Evolutionary conservation across 2,329 filamentous ascomycete species (phyloP).

Genomic region (Grosmannia serpens): DNA sequence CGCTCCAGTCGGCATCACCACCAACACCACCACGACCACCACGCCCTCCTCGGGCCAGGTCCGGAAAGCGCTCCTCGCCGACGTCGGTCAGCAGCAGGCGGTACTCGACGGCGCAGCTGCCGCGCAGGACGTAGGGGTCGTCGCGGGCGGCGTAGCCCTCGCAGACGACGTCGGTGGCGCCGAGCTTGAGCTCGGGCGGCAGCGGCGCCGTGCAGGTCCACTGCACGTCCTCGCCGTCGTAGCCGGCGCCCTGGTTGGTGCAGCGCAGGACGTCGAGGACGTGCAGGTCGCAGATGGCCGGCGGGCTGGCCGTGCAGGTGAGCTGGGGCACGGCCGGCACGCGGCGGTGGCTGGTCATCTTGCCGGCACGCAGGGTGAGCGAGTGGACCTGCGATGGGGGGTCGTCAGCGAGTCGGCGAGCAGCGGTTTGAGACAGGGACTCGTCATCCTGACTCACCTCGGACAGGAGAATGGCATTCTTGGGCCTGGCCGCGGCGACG

Average conservation of each 20-base stretch:
- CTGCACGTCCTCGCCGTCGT: conserved; percentile 69
- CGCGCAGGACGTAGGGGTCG: conserved; percentile 79
- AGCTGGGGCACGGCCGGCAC: conserved; percentile 68
- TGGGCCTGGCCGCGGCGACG: conserved; percentile 20
- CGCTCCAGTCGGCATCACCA: conserved; percentile 15
- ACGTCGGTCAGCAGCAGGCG: conserved; percentile 63
- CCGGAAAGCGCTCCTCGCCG: conserved; percentile 61
- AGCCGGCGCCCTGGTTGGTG: conserved; percentile 72
- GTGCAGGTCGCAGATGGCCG: conserved; percentile 55
- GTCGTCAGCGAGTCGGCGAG: conserved; percentile 18
- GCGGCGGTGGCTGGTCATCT: conserved; percentile 64
- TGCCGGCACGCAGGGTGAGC: conserved; percentile 60
- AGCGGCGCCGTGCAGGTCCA: conserved; percentile 70
- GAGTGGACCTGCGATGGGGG: conserved; percentile 55
- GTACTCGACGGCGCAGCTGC: conserved; percentile 90
- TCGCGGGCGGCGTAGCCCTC: conserved; percentile 71
- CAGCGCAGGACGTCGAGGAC: conserved; percentile 77
- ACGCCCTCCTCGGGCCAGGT: conserved; percentile 23
- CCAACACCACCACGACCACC: conserved; percentile 18
- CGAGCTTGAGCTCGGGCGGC: conserved; percentile 56
- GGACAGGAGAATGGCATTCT: conserved; percentile 45
- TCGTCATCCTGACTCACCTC: conserved; percentile 36
- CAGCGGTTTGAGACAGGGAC: background rate
- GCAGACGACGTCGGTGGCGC: conserved; percentile 80
- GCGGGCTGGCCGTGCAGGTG: conserved; percentile 56